Evolutionary conservation across 306 rosid species (phyloP), one percentile per base, ranked within the genome.

Genomic region (Cicer arietinum): DNA sequence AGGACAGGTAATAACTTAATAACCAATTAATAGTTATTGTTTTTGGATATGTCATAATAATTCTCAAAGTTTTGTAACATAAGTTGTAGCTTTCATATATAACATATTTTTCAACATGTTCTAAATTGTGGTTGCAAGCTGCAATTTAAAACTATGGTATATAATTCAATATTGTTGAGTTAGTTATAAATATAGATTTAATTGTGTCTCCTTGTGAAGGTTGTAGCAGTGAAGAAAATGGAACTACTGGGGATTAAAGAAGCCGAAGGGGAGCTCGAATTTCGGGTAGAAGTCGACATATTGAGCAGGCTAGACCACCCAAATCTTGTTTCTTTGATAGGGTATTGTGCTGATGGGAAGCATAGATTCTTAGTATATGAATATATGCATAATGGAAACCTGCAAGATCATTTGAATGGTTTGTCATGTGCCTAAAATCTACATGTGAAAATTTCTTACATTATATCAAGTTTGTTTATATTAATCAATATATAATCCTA

Each of bases 281-380:
- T 94, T 51, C 85, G 97, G 1, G 96, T 94, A 1, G 97, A 91
- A 85, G 97, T 94, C 7, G 99, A 94, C 76, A 90, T 94, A 66
- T 79, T 91, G 87, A 94, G 97, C 92, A 82, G 98, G 86, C 86
- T 94, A 37, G 90, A 90, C 42, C 97, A 92, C 62, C 97, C 91
- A 73, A 94, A 94, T 87, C 91, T 94, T n/a, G 97, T 92, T 68
- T 85, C 93, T 30, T 79, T 94, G 86, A 92, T 87, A 63, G 98
- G 97, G 56, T 94, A 94, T 42, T 94, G 98, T 68, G 98, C 98
- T 3, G 98, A 94, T 75, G 97, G 98, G 62, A 94, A 94, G 79
- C 92, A 91, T 51, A 82, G 97, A 59, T 94, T 94, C 83, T 85
- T 94, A 18, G 98, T 94, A 5, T 94, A 94, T 3, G 97, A 92